Conservation (phyloP, 768 basidiomycete genomes). For the Grammothele lineata region DNA sequence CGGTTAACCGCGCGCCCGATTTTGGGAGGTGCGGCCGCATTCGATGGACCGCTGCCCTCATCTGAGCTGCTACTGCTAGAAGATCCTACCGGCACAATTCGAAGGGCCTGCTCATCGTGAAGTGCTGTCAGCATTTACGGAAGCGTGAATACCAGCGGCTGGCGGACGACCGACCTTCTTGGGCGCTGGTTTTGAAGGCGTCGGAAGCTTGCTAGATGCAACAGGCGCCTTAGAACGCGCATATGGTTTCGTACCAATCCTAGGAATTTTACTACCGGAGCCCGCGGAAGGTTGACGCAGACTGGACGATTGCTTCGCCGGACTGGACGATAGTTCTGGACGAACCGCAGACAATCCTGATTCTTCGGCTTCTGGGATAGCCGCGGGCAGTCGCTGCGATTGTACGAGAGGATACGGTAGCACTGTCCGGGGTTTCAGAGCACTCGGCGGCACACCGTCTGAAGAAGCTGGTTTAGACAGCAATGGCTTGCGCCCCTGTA, state of each 20-base stretch:
- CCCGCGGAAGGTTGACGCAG: conserved; percentile 26
- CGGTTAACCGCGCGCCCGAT: no score
- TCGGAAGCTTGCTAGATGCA: conserved; percentile 6
- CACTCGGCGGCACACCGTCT: conserved; percentile 2
- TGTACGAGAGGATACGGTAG: conserved; percentile 12
- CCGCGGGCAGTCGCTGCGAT: conserved; percentile 8
- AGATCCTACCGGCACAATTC: conserved; percentile 8
- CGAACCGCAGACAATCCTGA: background rate
- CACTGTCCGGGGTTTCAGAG: background rate
- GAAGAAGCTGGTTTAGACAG: conserved; percentile 14
- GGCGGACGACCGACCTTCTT: background rate
- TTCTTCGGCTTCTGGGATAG: conserved; percentile 21
- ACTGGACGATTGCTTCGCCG: conserved; percentile 13
- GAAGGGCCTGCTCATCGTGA: conserved; percentile 11
- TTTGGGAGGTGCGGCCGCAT: background rate
- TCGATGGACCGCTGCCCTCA: conserved; percentile 2
- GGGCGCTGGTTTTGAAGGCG: no score
- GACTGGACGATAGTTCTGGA: background rate
- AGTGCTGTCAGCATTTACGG: no score
- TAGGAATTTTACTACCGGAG: conserved; percentile 30
- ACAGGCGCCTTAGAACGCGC: conserved; percentile 20
- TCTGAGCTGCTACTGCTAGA: conserved; percentile 15
- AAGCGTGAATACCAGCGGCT: no score
- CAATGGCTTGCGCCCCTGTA: conserved; percentile 5
- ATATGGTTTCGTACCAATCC: conserved; percentile 32